Percentiles rank a stretch among this genome's conserved stretches.
Conservation (phyloP, 352 stramenopile species). For the Phytophthora constricta region DNA sequence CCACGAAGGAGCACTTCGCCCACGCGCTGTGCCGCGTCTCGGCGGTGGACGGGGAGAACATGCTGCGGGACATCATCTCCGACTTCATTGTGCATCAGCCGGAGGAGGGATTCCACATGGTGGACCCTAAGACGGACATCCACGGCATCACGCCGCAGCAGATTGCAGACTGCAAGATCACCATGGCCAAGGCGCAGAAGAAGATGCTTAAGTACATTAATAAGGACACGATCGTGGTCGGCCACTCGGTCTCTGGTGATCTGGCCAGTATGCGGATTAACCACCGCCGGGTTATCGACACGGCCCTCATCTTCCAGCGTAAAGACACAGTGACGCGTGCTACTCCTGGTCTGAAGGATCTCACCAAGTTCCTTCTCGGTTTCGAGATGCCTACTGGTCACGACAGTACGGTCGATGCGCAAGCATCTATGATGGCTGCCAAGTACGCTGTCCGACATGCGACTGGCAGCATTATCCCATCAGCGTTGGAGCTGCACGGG, state of each 20-base stretch:
- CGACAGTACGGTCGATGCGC: conserved; percentile 87
- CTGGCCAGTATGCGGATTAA: conserved; percentile 76
- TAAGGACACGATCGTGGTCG: conserved; percentile 83
- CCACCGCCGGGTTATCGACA: conserved; percentile 85
- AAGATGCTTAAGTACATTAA: conserved; percentile 87
- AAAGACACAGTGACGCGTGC: conserved; percentile 44
- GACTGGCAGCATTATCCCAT: conserved; percentile 73
- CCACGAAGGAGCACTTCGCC: conserved; percentile 37
- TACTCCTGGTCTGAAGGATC: conserved; percentile 73
- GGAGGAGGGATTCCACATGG: conserved; percentile 57
- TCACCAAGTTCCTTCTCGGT: conserved; percentile 82
- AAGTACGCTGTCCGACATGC: conserved; percentile 74
- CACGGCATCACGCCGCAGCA: conserved; percentile 79
- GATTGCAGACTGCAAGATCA: conserved; percentile 80
- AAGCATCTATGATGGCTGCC: conserved; percentile 86
- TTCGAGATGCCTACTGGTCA: conserved; percentile 88
- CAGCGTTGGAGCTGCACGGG: conserved; percentile 65
- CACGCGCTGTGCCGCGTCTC: conserved; percentile 84
- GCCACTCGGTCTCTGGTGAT: conserved; percentile 83
- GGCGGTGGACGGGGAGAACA: conserved; percentile 80
- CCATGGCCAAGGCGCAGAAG: conserved; percentile 77
- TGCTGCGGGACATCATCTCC: conserved; percentile 71
- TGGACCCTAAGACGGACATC: conserved; percentile 86
- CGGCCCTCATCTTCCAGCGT: conserved; percentile 78
- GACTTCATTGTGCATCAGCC: conserved; percentile 89